Evolutionary conservation across 495 filamentous ascomycete species (phyloP).

Genomic region (Neurospora terricola): DNA sequence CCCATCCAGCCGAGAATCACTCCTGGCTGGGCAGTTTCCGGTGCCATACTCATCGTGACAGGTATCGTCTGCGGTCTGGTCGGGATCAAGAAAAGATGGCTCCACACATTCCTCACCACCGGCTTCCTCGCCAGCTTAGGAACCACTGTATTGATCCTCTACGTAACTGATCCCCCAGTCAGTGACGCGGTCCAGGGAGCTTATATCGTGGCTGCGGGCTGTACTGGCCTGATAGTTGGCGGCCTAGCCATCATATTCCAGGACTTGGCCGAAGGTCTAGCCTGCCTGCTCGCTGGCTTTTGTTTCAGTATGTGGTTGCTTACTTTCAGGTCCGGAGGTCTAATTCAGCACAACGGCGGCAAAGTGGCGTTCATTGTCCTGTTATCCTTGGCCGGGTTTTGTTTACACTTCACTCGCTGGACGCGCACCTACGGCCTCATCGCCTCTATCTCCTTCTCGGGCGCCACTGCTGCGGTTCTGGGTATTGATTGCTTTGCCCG

Average conservation of each 20-base stretch:
- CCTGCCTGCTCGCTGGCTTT: conserved; percentile 81
- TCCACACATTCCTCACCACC: conserved; percentile 74
- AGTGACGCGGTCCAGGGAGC: conserved; percentile 71
- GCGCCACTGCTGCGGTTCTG: conserved; percentile 65
- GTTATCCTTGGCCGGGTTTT: conserved; percentile 57
- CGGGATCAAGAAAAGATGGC: conserved; percentile 75
- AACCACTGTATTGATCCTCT: conserved; percentile 76
- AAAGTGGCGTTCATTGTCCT: conserved; percentile 67
- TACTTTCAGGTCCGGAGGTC: conserved; percentile 63
- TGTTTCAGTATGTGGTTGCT: conserved; percentile 88
- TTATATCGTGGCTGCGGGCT: conserved; percentile 70
- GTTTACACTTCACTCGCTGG: conserved; percentile 66
- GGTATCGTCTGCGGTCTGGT: conserved; percentile 63
- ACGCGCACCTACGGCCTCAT: conserved; percentile 74
- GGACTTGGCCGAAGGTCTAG: conserved; percentile 79
- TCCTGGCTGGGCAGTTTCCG: conserved; percentile 69
- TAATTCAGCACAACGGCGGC: conserved; percentile 49
- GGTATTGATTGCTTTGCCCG: conserved; percentile 88
- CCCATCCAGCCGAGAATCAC: conserved; percentile 68
- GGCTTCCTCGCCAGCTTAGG: conserved; percentile 64
- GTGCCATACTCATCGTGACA: conserved; percentile 61
- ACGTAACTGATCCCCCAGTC: conserved; percentile 79
- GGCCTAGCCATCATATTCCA: conserved; percentile 66
- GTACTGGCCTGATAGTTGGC: conserved; percentile 71
- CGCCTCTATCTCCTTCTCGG: conserved; percentile 63